phyloP scores from a whole-genome alignment of 192 early-diverging fungal genomes.

The Backusella luteola region DNA sequence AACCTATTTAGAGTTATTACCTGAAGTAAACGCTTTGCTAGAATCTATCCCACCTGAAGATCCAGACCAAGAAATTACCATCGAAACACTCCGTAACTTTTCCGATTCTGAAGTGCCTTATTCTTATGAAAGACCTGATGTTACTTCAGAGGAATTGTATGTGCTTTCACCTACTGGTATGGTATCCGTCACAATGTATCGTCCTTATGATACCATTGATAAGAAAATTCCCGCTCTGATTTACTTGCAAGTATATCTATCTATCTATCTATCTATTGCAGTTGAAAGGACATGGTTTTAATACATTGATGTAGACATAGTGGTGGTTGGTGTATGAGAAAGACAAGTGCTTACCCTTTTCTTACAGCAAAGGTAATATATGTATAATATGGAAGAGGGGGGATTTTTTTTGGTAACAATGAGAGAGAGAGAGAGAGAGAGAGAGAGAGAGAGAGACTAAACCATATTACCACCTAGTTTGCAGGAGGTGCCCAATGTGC shows the following conservation, averaged over 20 bases:
- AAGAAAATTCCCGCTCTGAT: background rate
- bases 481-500: slow-evolving; percentile 2
- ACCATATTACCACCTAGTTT: background rate
- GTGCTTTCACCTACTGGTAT: background rate
- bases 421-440: background rate
- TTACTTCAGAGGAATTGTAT: background rate
- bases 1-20: background rate
- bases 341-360: background rate
- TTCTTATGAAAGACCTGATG: background rate
- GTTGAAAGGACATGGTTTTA: background rate
- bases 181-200: background rate
- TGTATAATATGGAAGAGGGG: background rate
- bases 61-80: background rate
- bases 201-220: background rate
- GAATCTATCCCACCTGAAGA: background rate
- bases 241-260: background rate
- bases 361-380: background rate
- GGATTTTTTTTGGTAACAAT: background rate
- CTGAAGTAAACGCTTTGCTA: background rate
- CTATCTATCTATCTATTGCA: background rate
- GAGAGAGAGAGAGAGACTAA: background rate
- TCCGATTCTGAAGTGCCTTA: background rate
- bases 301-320: background rate
- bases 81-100: background rate
- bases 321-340: background rate